Percentiles rank a stretch among this genome's conserved stretches.
Conservation (phyloP, 1,284 basidiomycete genomes). For the Irpex rosettiformis region DNA sequence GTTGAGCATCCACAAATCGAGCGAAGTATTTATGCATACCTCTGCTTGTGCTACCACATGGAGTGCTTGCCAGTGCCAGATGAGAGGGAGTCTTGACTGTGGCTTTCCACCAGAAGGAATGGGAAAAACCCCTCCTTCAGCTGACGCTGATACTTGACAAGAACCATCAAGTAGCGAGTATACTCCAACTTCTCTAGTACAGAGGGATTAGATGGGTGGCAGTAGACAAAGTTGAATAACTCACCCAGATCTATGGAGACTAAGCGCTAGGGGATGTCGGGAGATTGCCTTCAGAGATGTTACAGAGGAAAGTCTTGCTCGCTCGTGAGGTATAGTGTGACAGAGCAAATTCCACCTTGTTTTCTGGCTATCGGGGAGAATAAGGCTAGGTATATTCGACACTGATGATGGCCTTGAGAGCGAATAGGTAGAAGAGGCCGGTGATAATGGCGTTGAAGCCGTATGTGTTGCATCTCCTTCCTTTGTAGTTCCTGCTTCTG, state of each 20-base stretch:
- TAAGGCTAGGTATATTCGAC: neutral
- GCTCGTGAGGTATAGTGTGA: constrained; percentile 7
- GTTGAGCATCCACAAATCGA: neutral
- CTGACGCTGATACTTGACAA: neutral
- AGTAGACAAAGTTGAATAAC: constrained; percentile 2
- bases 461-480: neutral
- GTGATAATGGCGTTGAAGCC: constrained; percentile 3
- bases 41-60: constrained; percentile 4
- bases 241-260: constrained; percentile 10
- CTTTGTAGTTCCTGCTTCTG: neutral
- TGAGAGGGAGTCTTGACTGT: constrained; percentile 8
- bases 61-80: constrained; percentile 13
- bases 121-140: neutral
- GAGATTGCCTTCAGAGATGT: neutral
- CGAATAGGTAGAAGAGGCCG: constrained; percentile 9
- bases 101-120: constrained; percentile 2
- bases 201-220: neutral
- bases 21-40: neutral
- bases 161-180: constrained; percentile 12
- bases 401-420: constrained; percentile 10
- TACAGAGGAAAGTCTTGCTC: neutral
- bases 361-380: neutral
- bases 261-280: neutral
- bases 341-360: constrained; percentile 5
- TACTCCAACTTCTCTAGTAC: constrained; percentile 7